Percentiles rank a stretch among this genome's conserved stretches.
These are phyloP conservation scores for Polychytrium aggregatum DNA, from an alignment of 192 early-diverging fungal genomes.

Conservation along the genomic window DNA sequence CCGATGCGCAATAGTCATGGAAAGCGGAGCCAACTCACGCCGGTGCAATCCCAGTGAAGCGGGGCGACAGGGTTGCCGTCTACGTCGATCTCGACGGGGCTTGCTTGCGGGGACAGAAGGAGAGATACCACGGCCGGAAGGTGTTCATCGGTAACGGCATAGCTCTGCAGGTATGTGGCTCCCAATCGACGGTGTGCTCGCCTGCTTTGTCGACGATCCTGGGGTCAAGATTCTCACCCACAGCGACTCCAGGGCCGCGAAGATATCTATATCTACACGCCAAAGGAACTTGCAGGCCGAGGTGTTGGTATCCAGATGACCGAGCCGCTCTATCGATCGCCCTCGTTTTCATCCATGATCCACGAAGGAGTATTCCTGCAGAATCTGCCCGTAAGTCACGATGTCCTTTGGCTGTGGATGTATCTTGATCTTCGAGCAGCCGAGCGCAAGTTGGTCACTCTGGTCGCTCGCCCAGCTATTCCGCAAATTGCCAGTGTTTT, in stretches of 20 bases:
- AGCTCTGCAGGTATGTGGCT: conserved; percentile 6
- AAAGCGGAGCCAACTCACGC: too few relatives aligned
- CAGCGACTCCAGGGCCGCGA: conserved; percentile 1
- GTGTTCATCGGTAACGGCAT: conserved; percentile 8
- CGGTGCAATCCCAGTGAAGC: conserved; percentile 2
- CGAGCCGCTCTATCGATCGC: conserved; percentile 5
- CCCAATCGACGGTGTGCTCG: not conserved
- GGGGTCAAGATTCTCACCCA: not conserved
- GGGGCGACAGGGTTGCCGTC: conserved; percentile 4
- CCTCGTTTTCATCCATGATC: conserved; percentile 6
- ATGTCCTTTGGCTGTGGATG: too few relatives aligned
- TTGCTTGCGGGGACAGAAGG: conserved; percentile 5
- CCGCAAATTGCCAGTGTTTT: too few relatives aligned
- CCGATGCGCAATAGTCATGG: too few relatives aligned
- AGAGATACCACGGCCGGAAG: conserved; percentile 1
- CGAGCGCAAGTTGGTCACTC: too few relatives aligned
- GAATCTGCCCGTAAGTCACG: conserved; percentile 4
- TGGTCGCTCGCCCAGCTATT: too few relatives aligned
- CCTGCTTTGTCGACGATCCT: not conserved
- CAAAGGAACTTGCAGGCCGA: conserved; percentile 3
- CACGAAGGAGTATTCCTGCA: conserved; percentile 1
- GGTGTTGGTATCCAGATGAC: conserved; percentile 6
- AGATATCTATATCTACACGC: not conserved
- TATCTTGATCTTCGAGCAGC: too few relatives aligned
- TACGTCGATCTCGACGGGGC: conserved; percentile 7